Evolutionary conservation across 306 rosid genomes (phyloP).

Genomic region (Dalbergia oliveri): DNA sequence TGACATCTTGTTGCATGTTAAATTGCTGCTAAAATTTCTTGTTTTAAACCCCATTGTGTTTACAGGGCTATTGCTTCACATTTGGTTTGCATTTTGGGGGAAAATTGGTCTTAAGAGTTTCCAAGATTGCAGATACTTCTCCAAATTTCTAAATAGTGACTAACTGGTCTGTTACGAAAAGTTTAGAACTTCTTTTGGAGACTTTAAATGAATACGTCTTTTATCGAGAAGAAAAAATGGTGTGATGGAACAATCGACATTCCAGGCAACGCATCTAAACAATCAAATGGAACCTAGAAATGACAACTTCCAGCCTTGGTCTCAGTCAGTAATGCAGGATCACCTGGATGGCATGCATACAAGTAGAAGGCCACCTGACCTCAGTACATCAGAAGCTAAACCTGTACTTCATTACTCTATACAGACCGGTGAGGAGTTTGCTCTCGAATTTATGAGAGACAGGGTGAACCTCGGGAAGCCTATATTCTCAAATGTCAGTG

Average conservation of each 20-base stretch:
- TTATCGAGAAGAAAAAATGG: conserved; percentile 40
- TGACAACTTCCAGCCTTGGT: conserved; percentile 60
- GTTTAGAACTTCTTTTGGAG: conserved; percentile 25
- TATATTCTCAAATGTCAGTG: conserved; percentile 55
- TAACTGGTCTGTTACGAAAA: background rate
- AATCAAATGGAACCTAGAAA: conserved; percentile 63
- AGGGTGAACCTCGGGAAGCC: conserved; percentile 67
- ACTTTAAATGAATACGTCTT: conserved; percentile 15
- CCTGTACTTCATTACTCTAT: conserved; percentile 78
- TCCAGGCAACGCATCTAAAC: conserved; percentile 52
- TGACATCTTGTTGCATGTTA: conserved; percentile 22
- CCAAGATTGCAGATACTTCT: conserved; percentile 21
- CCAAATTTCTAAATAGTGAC: conserved; percentile 21
- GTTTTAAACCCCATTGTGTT: conserved; percentile 21
- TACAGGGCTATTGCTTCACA: conserved; percentile 30
- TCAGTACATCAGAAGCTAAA: conserved; percentile 53
- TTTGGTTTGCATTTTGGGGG: background rate
- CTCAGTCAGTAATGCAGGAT: conserved; percentile 60
- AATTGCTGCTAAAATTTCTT: conserved; percentile 20
- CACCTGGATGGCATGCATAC: conserved; percentile 54
- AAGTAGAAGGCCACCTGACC: conserved; percentile 66
- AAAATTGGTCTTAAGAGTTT: conserved; percentile 32
- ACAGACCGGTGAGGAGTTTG: conserved; percentile 89
- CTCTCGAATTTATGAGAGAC: conserved; percentile 86
- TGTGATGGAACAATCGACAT: conserved; percentile 55